These are phyloP conservation scores for Pulicaria dysenterica DNA, from an alignment of 129 eudicot genomes.

Conservation along the genomic window DNA sequence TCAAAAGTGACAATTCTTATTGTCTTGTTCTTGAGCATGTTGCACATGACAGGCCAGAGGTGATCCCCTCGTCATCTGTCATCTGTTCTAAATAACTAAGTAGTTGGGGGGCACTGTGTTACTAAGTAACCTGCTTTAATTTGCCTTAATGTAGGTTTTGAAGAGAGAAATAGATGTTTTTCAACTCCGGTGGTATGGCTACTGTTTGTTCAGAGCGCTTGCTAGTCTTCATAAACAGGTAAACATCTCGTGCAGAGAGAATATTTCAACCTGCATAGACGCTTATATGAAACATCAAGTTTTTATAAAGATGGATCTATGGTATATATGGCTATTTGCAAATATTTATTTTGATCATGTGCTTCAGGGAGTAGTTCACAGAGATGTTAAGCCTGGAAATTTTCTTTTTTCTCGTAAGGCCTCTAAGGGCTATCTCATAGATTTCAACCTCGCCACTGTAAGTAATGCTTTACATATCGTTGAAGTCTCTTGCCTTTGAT, in stretches of 20 bases:
- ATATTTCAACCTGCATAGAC: not conserved
- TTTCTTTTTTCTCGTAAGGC: conserved; percentile 73
- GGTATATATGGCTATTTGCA: not conserved
- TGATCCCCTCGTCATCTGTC: conserved; percentile 21
- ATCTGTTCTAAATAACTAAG: not conserved
- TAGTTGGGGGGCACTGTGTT: not conserved
- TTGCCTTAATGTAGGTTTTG: conserved; percentile 44
- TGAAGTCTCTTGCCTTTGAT: not conserved
- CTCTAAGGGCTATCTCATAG: conserved; percentile 82
- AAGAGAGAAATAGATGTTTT: conserved; percentile 65
- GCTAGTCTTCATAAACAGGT: conserved; percentile 97
- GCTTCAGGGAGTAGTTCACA: conserved; percentile 90
- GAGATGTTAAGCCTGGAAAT: conserved; percentile 99
- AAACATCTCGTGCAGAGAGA: conserved; percentile 10
- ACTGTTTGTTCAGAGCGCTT: conserved; percentile 91
- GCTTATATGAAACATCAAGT: not conserved
- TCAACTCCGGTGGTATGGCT: conserved; percentile 91
- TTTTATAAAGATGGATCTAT: conserved; percentile 6
- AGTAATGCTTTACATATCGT: conserved; percentile 25
- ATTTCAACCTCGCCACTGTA: conserved; percentile 96
- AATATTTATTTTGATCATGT: conserved; percentile 13
- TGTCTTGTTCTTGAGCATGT: conserved; percentile 94
- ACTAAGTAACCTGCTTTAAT: not conserved
- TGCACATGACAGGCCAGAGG: conserved; percentile 96
- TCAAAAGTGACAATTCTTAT: conserved; percentile 63